Base-by-base conservation (phyloP, 805 yeast species). In the Yamadazyma endophytica region DNA sequence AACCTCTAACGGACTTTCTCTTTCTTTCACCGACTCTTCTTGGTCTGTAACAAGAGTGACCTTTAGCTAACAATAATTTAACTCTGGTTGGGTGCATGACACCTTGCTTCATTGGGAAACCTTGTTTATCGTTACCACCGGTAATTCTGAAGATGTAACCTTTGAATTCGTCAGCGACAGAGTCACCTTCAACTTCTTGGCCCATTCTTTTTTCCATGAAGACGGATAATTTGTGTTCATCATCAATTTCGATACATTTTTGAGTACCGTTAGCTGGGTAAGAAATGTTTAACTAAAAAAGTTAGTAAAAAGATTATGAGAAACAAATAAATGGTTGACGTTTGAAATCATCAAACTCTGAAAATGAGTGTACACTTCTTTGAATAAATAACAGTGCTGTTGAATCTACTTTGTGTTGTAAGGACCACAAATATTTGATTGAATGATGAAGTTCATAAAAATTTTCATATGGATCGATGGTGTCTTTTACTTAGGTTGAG, bases 21-120 rank as follows among this genome's bases (percentile, higher is more conserved):
- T 92, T 92, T 79, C 98, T 86, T 82, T 92, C 98, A 82, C 98
- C 98, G 52, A 71, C 64, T 77, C 97, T 87, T 81, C 98, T 92
- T 72, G 96, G 94, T 81, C 98, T 90, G 95, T 92, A 92, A 80
- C 97, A 90, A 58, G 97, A 86, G 77, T 76, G 82, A 63, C 90
- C 96, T 75, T 87, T 81, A 56, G 95, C 70, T 66, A 92, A 78
- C 67, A 92, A 80, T 61, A 92, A 81, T 70, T 85, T 88, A 59
- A 92, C 97, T 82, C 98, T 94, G 82, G 94, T 88, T 75, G 98
- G 97, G 79, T 87, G 92, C 81, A 92, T 77, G 52, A 92, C 98
- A 83, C 98, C 98, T 77, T 94, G 98, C 76, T 89, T 92, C 98
- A 94, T 92, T 76, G 98, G 97, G 96, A 92, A 92, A 78, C 98